A percentile compares a stretch with the other conserved stretches of the same genome.
Conservation (phyloP, 305 asterid species). For the Withania somnifera region DNA sequence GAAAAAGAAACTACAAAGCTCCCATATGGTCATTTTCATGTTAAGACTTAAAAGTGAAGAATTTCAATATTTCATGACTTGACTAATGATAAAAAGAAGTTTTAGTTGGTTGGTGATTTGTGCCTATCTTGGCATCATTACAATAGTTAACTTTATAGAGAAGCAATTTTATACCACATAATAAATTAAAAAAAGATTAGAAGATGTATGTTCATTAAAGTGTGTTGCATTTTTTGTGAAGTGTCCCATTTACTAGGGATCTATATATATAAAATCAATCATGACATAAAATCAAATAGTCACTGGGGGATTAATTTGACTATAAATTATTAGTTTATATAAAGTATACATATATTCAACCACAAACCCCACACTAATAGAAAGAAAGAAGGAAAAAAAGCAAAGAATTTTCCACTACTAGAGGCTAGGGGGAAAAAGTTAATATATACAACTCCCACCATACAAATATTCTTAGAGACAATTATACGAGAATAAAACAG, state of each 20-base stretch:
- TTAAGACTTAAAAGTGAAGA: neutral
- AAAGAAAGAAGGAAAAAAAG: neutral
- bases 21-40: neutral
- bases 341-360: slow-evolving; percentile 3
- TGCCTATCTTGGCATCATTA: neutral
- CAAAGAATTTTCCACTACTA: neutral
- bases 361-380: neutral
- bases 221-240: neutral
- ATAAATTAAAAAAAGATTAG: neutral
- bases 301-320: neutral
- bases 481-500: neutral
- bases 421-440: neutral
- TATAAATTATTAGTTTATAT: neutral
- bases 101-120: slow-evolving; percentile 4
- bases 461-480: neutral
- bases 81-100: neutral
- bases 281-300: neutral
- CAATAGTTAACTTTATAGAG: neutral
- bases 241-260: slow-evolving; percentile 1
- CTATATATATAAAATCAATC: neutral
- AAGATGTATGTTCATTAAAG: neutral
- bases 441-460: neutral
- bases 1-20: neutral
- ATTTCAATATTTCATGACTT: neutral
- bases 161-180: slow-evolving; percentile 1